phyloP scores from a whole-genome alignment of 164 flowering plant genomes.

The Aristolochia contorta region DNA sequence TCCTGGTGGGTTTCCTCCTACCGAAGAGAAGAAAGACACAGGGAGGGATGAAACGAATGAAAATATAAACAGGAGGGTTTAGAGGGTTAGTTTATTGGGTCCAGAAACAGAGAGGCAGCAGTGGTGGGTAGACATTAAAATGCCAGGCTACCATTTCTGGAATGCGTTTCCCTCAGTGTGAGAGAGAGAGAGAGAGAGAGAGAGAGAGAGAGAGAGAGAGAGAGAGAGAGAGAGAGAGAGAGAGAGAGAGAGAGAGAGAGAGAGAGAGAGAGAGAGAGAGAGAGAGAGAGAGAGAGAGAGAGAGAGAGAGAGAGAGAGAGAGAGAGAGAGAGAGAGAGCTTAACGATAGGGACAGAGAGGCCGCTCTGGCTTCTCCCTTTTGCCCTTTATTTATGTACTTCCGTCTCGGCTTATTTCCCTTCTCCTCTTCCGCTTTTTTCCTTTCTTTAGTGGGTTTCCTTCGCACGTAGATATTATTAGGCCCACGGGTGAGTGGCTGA shows the following conservation, averaged over 20 bases:
- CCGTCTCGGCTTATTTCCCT: not conserved
- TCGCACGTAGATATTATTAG: not conserved
- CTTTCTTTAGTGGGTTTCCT: not conserved
- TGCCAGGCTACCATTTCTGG: constrained; percentile 1
- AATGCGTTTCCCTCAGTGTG: not conserved
- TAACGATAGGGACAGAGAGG: constrained; percentile 1
- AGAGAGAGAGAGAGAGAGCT: not conserved
- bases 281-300: not conserved
- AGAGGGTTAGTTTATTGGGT: not conserved
- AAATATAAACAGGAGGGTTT: not conserved
- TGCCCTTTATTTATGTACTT: constrained; percentile 2
- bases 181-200: constrained; percentile 1
- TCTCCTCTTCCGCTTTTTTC: not conserved
- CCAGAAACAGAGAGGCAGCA: not conserved
- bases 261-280: not conserved
- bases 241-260: not conserved
- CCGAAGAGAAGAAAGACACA: constrained; percentile 1
- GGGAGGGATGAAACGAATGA: not conserved
- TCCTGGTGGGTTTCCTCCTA: not conserved
- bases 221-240: not conserved
- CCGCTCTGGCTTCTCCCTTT: constrained; percentile 1
- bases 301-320: not conserved
- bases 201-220: not conserved
- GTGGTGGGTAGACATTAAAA: constrained; percentile 5
- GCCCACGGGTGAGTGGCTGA: not conserved